Evolutionary conservation across 768 basidiomycete species (phyloP).

Genomic region (Tylopilus subfusipes): DNA sequence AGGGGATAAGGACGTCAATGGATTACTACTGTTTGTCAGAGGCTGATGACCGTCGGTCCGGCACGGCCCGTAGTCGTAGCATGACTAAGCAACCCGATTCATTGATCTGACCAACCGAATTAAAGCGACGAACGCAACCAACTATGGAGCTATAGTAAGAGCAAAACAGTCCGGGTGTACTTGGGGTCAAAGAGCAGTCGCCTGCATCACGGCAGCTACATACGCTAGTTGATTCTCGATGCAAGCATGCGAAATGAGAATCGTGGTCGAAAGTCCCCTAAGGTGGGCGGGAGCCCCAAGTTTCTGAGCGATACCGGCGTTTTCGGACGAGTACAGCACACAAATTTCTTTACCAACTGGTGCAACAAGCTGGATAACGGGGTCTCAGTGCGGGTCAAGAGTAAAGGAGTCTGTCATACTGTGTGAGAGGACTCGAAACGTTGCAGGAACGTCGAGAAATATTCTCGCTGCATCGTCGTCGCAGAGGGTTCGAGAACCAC

Average conservation of each 20-base stretch:
- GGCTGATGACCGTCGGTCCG: neutral
- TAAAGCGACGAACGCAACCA: neutral
- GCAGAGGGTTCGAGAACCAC: conserved; percentile 40
- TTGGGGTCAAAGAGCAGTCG: conserved; percentile 14
- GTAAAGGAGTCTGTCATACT: conserved; percentile 34
- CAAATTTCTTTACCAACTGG: conserved; percentile 50
- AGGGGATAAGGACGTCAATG: neutral
- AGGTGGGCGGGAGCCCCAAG: conserved; percentile 48
- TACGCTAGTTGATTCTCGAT: conserved; percentile 61
- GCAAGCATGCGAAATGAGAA: conserved; percentile 54
- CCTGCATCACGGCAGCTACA: conserved; percentile 45
- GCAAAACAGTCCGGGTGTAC: neutral
- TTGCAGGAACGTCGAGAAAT: conserved; percentile 48
- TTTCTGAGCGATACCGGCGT: conserved; percentile 41
- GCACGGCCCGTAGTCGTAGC: neutral
- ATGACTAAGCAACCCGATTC: neutral
- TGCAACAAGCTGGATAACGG: conserved; percentile 50
- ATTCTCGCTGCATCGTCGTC: conserved; percentile 39
- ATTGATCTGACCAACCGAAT: neutral
- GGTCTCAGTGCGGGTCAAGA: neutral
- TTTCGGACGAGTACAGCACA: conserved; percentile 57
- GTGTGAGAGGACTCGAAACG: conserved; percentile 52
- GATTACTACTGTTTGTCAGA: conserved; percentile 23
- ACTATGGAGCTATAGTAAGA: neutral
- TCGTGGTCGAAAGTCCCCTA: conserved; percentile 39